Conservation (phyloP, 805 yeast species). For the Kodamaea leandrae region DNA sequence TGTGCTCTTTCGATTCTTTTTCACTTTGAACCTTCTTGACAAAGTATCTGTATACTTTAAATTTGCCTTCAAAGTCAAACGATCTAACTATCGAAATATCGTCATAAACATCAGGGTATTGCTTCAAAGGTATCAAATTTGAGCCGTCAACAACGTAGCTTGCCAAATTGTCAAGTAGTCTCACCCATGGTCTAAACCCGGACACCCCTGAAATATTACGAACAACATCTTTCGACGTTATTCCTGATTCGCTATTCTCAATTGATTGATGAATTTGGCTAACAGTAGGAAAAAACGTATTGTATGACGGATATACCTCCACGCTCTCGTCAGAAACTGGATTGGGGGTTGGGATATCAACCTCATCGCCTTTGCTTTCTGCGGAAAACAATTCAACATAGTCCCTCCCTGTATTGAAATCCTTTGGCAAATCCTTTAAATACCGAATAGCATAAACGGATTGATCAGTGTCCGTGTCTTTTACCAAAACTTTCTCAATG, state of each 20-base stretch:
- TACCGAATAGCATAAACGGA: slow-evolving; percentile 40
- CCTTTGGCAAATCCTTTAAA: slow-evolving; percentile 47
- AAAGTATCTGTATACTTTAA: slow-evolving; percentile 64
- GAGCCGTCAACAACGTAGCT: slow-evolving; percentile 31
- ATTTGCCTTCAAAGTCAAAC: slow-evolving; percentile 71
- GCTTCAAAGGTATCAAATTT: slow-evolving; percentile 19
- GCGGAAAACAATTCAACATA: slow-evolving; percentile 24
- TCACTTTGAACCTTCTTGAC: slow-evolving; percentile 16
- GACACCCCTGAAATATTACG: slow-evolving; percentile 51
- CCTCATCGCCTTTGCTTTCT: neutral
- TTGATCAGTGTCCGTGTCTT: slow-evolving; percentile 25
- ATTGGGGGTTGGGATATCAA: neutral
- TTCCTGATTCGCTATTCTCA: slow-evolving; percentile 44
- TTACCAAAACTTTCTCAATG: slow-evolving; percentile 52
- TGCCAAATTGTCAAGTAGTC: slow-evolving; percentile 49
- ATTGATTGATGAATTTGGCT: slow-evolving; percentile 54
- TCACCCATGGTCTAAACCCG: slow-evolving; percentile 50
- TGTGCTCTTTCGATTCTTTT: slow-evolving; percentile 9
- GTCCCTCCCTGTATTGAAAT: slow-evolving; percentile 43
- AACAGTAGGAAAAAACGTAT: slow-evolving; percentile 59
- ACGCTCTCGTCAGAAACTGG: slow-evolving; percentile 3
- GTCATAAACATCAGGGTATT: slow-evolving; percentile 27
- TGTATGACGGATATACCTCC: slow-evolving; percentile 33
- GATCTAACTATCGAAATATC: slow-evolving; percentile 48
- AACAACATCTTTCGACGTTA: slow-evolving; percentile 56